These are phyloP conservation scores for Agaricales sp. DNA, from an alignment of 1,284 basidiomycete species.

Conservation along the genomic window DNA sequence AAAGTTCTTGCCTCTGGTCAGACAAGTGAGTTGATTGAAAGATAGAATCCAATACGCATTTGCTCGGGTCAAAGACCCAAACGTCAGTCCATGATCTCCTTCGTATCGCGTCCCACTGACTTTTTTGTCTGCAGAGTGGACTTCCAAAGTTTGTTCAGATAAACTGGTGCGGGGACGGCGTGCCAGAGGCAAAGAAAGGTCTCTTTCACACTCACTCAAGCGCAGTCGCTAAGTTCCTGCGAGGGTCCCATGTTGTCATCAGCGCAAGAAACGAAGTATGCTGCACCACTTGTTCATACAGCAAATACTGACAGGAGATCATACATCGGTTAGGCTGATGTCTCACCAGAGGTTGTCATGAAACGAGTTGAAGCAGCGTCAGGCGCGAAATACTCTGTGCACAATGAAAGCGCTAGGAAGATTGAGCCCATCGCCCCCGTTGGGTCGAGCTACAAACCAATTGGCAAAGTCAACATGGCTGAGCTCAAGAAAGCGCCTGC, in stretches of 20 bases:
- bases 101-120: slow-evolving; percentile 1
- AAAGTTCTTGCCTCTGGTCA: slow-evolving; percentile 1
- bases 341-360: slow-evolving; percentile 73
- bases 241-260: slow-evolving; percentile 83
- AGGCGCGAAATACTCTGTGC: slow-evolving; percentile 84
- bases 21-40: not conserved
- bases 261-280: slow-evolving; percentile 84
- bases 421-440: slow-evolving; percentile 65
- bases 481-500: slow-evolving; percentile 41
- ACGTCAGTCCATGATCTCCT: slow-evolving; percentile 37
- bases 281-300: slow-evolving; percentile 4
- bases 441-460: slow-evolving; percentile 61
- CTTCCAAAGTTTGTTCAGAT: slow-evolving; percentile 90
- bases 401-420: slow-evolving; percentile 55
- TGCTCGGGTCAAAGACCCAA: slow-evolving; percentile 79
- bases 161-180: slow-evolving; percentile 94
- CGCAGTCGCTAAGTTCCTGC: slow-evolving; percentile 76
- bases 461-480: slow-evolving; percentile 61
- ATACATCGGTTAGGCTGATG: slow-evolving; percentile 51
- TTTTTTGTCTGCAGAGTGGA: slow-evolving; percentile 42
- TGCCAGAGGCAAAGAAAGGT: slow-evolving; percentile 87
- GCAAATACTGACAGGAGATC: slow-evolving; percentile 3
- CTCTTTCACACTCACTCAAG: slow-evolving; percentile 85
- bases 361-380: slow-evolving; percentile 83
- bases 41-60: slow-evolving; percentile 92